These are phyloP conservation scores for Adansonia grandidieri DNA, from an alignment of 441 rosid genomes.

Conservation along the genomic window DNA sequence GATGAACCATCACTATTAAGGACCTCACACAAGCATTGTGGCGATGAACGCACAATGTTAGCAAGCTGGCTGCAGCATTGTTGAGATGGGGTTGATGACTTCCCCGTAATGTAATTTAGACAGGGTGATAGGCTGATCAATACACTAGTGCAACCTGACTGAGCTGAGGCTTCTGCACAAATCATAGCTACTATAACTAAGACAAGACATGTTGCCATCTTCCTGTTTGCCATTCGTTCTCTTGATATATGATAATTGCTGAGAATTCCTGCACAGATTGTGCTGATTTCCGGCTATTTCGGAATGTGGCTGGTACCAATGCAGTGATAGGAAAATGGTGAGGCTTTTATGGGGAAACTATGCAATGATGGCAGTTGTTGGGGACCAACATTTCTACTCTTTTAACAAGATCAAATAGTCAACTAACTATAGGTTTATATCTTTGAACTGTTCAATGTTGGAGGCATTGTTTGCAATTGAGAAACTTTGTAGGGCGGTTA, in stretches of 20 bases:
- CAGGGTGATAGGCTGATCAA: constrained; percentile 79
- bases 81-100: constrained; percentile 63
- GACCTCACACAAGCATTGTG: constrained; percentile 83
- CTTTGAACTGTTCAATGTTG: constrained; percentile 19
- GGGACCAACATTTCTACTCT: constrained; percentile 44
- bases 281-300: constrained; percentile 17
- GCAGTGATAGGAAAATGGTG: constrained; percentile 2
- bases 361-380: constrained; percentile 25
- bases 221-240: constrained; percentile 41
- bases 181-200: constrained; percentile 42
- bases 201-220: constrained; percentile 37
- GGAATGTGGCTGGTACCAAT: constrained; percentile 4
- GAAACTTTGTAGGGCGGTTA: neutral
- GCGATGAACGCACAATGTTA: constrained; percentile 64
- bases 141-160: constrained; percentile 62
- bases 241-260: neutral
- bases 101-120: constrained; percentile 82
- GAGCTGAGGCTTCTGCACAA: constrained; percentile 56
- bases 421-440: constrained; percentile 16
- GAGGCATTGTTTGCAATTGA: neutral
- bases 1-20: constrained; percentile 71
- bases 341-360: constrained; percentile 31
- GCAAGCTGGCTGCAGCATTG: constrained; percentile 77
- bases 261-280: constrained; percentile 11
- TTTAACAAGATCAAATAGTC: neutral